Evolutionary conservation across 305 asterid genomes (phyloP).

Genomic region (Fraxinus latifolia): DNA sequence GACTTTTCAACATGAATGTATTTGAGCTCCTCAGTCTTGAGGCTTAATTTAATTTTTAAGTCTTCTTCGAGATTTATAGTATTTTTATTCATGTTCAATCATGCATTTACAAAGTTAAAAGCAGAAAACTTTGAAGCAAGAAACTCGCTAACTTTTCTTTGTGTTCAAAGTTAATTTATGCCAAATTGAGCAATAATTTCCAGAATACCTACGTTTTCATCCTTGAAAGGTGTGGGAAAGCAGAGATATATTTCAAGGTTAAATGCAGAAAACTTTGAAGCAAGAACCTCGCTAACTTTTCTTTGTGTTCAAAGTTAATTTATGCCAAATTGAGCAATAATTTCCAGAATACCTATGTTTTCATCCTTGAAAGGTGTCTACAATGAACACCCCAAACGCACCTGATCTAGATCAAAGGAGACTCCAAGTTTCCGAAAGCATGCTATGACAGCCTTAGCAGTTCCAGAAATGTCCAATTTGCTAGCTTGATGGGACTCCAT

Average conservation of each 20-base stretch:
- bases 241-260: not conserved
- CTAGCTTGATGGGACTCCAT: slow-evolving; percentile 96
- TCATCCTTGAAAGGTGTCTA: not conserved
- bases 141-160: not conserved
- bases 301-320: not conserved
- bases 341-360: not conserved
- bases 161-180: not conserved
- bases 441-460: slow-evolving; percentile 90
- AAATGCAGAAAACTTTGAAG: not conserved
- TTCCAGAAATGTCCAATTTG: slow-evolving; percentile 85
- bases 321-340: not conserved
- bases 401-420: slow-evolving; percentile 68
- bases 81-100: not conserved
- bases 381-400: slow-evolving; percentile 18
- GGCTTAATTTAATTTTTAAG: not conserved
- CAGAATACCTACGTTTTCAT: not conserved
- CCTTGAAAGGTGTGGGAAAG: not conserved
- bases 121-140: not conserved
- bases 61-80: not conserved
- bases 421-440: slow-evolving; percentile 90
- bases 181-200: not conserved
- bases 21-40: not conserved
- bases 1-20: not conserved
- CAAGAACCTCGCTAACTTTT: not conserved
- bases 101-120: not conserved